Conservation (phyloP, 441 rosid genomes). For the Metrosideros polymorpha region DNA sequence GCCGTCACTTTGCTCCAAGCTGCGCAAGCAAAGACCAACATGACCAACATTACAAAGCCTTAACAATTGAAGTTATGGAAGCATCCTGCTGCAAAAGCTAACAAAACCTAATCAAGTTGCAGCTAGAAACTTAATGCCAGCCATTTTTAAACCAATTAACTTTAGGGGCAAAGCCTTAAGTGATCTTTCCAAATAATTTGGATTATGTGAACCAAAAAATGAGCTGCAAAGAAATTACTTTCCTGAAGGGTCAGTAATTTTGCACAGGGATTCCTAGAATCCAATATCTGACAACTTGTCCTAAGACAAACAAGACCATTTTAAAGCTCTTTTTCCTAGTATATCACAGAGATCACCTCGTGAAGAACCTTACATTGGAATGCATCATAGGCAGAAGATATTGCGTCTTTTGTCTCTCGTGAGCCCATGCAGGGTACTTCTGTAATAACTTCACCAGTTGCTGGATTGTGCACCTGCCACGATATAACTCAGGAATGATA, state of each 20-base stretch:
- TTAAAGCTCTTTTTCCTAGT: background rate
- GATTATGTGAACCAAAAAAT: background rate
- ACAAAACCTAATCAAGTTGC: background rate
- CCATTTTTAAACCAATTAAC: background rate
- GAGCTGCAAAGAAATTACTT: background rate
- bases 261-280: background rate
- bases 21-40: slow-evolving; percentile 12
- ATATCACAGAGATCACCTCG: background rate
- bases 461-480: slow-evolving; percentile 78
- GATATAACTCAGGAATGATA: background rate
- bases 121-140: background rate
- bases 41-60: background rate
- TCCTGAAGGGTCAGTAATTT: background rate
- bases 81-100: background rate
- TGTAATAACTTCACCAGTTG: slow-evolving; percentile 72
- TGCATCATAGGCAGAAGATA: slow-evolving; percentile 74
- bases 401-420: slow-evolving; percentile 81
- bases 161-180: background rate
- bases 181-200: background rate
- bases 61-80: background rate
- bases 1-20: slow-evolving; percentile 95
- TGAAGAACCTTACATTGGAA: slow-evolving; percentile 44
- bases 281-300: background rate
- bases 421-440: slow-evolving; percentile 80
- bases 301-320: background rate